These are phyloP conservation scores for Pleurozium schreberi DNA, from an alignment of 225 moss, liverwort and hornwort genomes.

Conservation along the genomic window DNA sequence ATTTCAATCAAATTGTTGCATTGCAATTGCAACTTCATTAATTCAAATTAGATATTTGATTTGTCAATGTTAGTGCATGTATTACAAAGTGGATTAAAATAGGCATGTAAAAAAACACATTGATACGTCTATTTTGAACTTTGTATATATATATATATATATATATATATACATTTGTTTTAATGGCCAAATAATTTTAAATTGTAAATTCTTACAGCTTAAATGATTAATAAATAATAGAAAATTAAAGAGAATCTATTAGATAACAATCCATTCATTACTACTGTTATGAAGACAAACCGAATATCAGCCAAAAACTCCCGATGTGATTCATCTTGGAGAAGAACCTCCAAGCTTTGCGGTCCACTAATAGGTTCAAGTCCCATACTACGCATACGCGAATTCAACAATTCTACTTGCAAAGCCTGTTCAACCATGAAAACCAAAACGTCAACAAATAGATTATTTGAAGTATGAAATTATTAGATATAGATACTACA, in stretches of 20 bases:
- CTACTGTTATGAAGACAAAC: constrained; percentile 7
- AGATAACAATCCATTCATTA: background rate
- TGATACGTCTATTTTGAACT: background rate
- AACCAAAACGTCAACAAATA: background rate
- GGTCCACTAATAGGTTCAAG: constrained; percentile 52
- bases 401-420: constrained; percentile 68
- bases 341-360: constrained; percentile 65
- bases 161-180: no score
- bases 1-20: background rate
- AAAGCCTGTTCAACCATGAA: constrained; percentile 24
- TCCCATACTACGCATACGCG: constrained; percentile 51
- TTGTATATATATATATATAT: background rate
- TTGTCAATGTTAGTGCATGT: background rate
- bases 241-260: background rate
- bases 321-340: constrained; percentile 64
- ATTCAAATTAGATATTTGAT: background rate
- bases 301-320: constrained; percentile 52
- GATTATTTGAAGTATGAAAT: background rate
- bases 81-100: background rate
- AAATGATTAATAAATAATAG: background rate
- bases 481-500: background rate
- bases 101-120: background rate
- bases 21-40: background rate
- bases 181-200: background rate
- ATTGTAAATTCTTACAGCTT: background rate